Evolutionary conservation across 495 filamentous ascomycete genomes (phyloP), one percentile per base, ranked within the genome.

Genomic region (Hypoxylon cercidicola): DNA sequence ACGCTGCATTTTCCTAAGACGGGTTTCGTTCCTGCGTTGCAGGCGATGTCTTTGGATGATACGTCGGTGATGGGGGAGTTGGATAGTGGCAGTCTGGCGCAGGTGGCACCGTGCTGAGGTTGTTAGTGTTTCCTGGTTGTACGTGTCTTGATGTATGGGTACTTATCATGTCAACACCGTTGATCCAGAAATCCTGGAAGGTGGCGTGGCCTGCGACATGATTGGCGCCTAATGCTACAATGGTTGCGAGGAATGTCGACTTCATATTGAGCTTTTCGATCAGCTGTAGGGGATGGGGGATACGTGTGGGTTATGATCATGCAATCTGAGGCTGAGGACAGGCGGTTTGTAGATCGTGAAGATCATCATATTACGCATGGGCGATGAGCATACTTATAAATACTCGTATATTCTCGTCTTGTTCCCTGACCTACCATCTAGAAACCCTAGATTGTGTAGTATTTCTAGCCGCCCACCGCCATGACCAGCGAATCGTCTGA

Each of bases 151-250:
- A 39, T 18, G 40, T n/a, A n/a, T n/a, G 30, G 41, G 18, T 49
- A 78, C 77, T 69, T 78, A 79, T 79, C 75, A 75, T 77, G 61
- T 85, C 82, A 7, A 76, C 74, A 10, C 78, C 81, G 44, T 83
- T 71, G 11, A 84, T 69, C 79, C 80, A 84, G 53, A 85, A 75
- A 41, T 82, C 69, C 53, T 85, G 82, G 75, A 83, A 85, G 45
- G 74, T 81, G 28, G 82, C 78, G 53, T 85, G 82, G 35, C 77
- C 78, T 13, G 78, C 71, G 35, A 72, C 77, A 18, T 77, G 52
- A 9, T 70, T 69, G 21, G 72, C 74, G 20, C 66, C 66, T 8
- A 82, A 64, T 32, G 74, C 70, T 11, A 73, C 64, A 11, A 68
- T 56, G 52, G 72, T 64, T 52, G 72, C 67, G 50, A 73, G 15